Percentiles rank a stretch among this genome's conserved stretches.
phyloP scores from a whole-genome alignment of 2,329 filamentous ascomycete species.

The Magnaporthiopsis poae region DNA sequence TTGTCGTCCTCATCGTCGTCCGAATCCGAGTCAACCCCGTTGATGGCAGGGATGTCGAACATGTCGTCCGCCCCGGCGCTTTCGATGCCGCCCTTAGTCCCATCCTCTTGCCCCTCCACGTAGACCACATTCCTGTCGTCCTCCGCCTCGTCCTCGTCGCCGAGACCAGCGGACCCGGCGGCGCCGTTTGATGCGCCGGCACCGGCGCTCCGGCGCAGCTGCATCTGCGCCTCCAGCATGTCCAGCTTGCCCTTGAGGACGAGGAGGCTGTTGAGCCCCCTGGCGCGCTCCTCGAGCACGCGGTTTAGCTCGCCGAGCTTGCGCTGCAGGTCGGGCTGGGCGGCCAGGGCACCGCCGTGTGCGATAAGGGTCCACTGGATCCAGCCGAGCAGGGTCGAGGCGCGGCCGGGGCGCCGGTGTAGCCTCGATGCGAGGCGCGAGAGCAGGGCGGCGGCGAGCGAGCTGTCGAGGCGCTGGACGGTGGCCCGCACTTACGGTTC shows the following conservation, averaged over 20 bases:
- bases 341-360: slow-evolving; percentile 82
- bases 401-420: slow-evolving; percentile 76
- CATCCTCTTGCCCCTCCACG: slow-evolving; percentile 8
- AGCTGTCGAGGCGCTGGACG: slow-evolving; percentile 79
- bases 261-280: slow-evolving; percentile 70
- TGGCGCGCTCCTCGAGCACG: slow-evolving; percentile 77
- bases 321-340: slow-evolving; percentile 72
- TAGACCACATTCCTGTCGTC: slow-evolving; percentile 10
- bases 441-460: slow-evolving; percentile 68
- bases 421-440: slow-evolving; percentile 78
- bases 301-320: slow-evolving; percentile 70
- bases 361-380: slow-evolving; percentile 89
- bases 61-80: slow-evolving; percentile 11
- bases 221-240: slow-evolving; percentile 83
- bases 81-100: slow-evolving; percentile 10
- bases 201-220: slow-evolving; percentile 48
- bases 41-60: slow-evolving; percentile 11
- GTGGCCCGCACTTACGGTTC: slow-evolving; percentile 69
- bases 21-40: slow-evolving; percentile 8
- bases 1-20: slow-evolving; percentile 15
- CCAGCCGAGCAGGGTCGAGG: slow-evolving; percentile 86
- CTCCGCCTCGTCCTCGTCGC: slow-evolving; percentile 28
- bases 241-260: slow-evolving; percentile 91
- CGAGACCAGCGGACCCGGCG: slow-evolving; percentile 30
- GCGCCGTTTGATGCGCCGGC: slow-evolving; percentile 25